phyloP scores from a whole-genome alignment of 2,329 filamentous ascomycete genomes.

The Alternaria solani region DNA sequence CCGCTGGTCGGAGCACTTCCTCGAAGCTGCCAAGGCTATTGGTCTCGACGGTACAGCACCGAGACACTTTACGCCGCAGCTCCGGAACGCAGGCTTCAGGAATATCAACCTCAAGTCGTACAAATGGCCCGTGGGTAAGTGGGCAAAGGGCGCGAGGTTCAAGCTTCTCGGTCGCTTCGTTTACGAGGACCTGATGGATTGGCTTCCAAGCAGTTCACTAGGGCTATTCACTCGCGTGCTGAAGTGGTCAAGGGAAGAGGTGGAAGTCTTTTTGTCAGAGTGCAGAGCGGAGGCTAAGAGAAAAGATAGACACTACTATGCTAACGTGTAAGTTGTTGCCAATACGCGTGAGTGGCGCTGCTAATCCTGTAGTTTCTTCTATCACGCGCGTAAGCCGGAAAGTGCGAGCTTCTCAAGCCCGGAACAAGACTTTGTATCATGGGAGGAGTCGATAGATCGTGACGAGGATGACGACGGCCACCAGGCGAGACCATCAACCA shows the following conservation, averaged over 20 bases:
- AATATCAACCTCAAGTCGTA: constrained; percentile 38
- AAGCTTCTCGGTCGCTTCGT: constrained; percentile 40
- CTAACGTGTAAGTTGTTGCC: constrained; percentile 30
- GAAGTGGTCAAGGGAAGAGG: constrained; percentile 38
- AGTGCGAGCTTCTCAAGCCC: constrained; percentile 1
- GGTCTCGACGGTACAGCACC: constrained; percentile 54
- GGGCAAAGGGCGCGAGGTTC: constrained; percentile 42
- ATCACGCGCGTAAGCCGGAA: constrained; percentile 34
- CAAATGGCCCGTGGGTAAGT: constrained; percentile 45
- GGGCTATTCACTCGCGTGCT: constrained; percentile 41
- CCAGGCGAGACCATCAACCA: not conserved
- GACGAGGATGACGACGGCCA: constrained; percentile 28
- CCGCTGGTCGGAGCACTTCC: constrained; percentile 37
- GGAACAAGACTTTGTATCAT: constrained; percentile 23
- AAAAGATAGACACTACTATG: constrained; percentile 39
- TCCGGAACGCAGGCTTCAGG: constrained; percentile 37
- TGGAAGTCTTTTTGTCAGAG: constrained; percentile 40
- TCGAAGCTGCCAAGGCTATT: constrained; percentile 33
- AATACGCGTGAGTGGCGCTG: fast-evolving
- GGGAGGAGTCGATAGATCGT: constrained; percentile 33
- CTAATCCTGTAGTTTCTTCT: constrained; percentile 33
- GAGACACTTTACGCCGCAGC: constrained; percentile 44
- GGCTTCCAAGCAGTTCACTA: constrained; percentile 35
- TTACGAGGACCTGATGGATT: constrained; percentile 39
- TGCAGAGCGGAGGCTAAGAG: constrained; percentile 37